phyloP scores from a whole-genome alignment of 2,329 filamentous ascomycete genomes.

The Colletotrichum cordylinicola region DNA sequence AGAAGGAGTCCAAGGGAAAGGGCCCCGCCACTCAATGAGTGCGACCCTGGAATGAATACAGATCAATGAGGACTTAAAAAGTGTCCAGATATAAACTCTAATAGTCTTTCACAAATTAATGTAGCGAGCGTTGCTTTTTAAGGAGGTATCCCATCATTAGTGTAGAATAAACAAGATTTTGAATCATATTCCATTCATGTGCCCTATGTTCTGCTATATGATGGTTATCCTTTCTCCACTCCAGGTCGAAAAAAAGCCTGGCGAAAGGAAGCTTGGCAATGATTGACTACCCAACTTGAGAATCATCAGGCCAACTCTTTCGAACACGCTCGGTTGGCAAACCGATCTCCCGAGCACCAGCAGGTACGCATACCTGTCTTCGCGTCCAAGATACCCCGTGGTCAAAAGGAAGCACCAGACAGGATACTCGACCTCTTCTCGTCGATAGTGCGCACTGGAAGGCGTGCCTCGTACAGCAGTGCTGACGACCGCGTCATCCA shows the following conservation, averaged over 20 bases:
- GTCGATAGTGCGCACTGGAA: too few species aligned
- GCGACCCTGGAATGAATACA: neutral
- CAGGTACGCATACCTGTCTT: neutral
- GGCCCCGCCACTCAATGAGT: neutral
- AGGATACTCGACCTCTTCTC: neutral
- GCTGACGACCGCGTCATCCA: neutral
- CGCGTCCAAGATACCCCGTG: accelerated
- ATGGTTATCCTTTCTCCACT: neutral
- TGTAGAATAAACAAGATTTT: neutral
- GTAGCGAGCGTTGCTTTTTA: constrained; percentile 8
- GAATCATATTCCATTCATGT: accelerated
- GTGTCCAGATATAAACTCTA: neutral
- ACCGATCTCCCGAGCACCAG: neutral
- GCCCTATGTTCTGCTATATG: neutral
- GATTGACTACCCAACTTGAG: neutral
- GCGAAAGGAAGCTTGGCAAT: neutral
- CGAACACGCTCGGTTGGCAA: accelerated
- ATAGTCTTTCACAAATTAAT: neutral
- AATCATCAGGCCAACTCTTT: neutral
- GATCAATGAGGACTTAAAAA: neutral
- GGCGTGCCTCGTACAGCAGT: neutral
- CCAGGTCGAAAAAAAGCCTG: neutral
- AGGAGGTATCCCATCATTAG: neutral
- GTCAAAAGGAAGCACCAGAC: neutral
- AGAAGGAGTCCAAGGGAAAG: constrained; percentile 12